Base-by-base conservation (phyloP, 371 early-diverging fungal genomes). In the Rhizopus stolonifer region DNA sequence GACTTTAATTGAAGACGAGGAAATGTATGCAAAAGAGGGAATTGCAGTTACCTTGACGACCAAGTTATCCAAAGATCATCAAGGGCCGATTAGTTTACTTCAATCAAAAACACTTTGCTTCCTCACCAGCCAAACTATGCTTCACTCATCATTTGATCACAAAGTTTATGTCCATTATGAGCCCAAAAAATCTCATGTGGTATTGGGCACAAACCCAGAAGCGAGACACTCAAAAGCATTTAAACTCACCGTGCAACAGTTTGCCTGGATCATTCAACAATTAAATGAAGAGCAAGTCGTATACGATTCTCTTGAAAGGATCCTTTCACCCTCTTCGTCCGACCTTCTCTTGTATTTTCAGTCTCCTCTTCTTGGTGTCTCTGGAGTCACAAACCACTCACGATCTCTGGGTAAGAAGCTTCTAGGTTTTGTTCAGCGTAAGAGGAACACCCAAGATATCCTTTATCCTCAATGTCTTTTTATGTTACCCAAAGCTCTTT, bases 141-240 rank as follows among this genome's bases (percentile, higher is more conserved):
- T 29, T 7, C 10, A 29, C 31, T 10, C 31, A 4, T 29, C 31
- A 4, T 29, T 44, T 43, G 49, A 57, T 22, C 21, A 42, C 17
- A 64, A 52, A 38, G 72, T 65, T 1, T 72, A 63, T 59, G 67
- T 69, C 2, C 69, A 69, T 29, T 72, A 68, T 43, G 72, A 72
- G 43, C 72, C 72, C 3, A 61, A 49, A 25, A 49, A 50, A 17
- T 45, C 50, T 14, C 61, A 62, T 18, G 61, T 72, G 14, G 57
- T 53, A 8, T 22, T 72, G 23, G 69, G 72, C 6, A 60, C 55
- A 9, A 58, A 58, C 45, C 62, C 67, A 34, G 58, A 64, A 32
- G 46, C 62, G 24, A 64, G 59, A 33, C 53, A 60, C 26, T 45
- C 59, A 17, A 55, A 60, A 19, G 44, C 54, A 23, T 17, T 68